Percentiles rank a stretch among this genome's conserved stretches.
These are phyloP conservation scores for Neurospora tetraspora DNA, from an alignment of 495 filamentous ascomycete genomes.

Conservation along the genomic window DNA sequence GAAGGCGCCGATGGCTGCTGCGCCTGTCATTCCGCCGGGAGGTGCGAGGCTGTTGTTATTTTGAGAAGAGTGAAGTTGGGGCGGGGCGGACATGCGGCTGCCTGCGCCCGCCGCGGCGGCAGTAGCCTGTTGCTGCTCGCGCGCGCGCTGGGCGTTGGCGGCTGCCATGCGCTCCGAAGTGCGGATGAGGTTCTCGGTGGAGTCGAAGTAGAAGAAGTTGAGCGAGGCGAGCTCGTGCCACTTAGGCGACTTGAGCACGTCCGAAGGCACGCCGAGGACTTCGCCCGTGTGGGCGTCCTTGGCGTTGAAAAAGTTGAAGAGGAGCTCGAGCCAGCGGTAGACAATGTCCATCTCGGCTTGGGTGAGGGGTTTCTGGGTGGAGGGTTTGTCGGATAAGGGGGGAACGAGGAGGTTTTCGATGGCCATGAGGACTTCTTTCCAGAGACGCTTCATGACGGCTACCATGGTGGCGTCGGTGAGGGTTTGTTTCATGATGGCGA, in stretches of 20 bases:
- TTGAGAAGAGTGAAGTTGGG: conserved; percentile 32
- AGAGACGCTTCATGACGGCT: conserved; percentile 93
- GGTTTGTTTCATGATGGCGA: conserved; percentile 96
- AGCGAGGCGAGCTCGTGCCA: conserved; percentile 93
- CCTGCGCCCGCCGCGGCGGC: conserved; percentile 10
- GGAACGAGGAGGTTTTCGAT: conserved; percentile 88
- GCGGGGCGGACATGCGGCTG: conserved; percentile 60
- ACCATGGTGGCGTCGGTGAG: conserved; percentile 89
- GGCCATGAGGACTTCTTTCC: conserved; percentile 93
- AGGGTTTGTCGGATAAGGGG: conserved; percentile 90
- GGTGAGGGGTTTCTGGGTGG: conserved; percentile 73
- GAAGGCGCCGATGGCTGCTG: conserved; percentile 35
- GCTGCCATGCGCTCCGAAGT: conserved; percentile 92
- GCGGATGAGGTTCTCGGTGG: conserved; percentile 82
- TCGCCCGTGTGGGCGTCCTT: conserved; percentile 84
- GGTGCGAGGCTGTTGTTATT: neutral
- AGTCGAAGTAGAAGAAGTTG: conserved; percentile 97
- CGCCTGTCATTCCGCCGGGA: neutral
- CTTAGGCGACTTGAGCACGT: conserved; percentile 91
- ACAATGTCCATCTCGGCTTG: conserved; percentile 91
- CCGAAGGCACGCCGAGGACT: conserved; percentile 75
- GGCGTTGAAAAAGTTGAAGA: conserved; percentile 93
- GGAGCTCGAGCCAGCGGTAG: conserved; percentile 86
- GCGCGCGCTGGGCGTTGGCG: conserved; percentile 68
- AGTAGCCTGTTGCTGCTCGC: conserved; percentile 46